phyloP scores from a whole-genome alignment of 768 basidiomycete genomes.

The Panellus pusillus region DNA sequence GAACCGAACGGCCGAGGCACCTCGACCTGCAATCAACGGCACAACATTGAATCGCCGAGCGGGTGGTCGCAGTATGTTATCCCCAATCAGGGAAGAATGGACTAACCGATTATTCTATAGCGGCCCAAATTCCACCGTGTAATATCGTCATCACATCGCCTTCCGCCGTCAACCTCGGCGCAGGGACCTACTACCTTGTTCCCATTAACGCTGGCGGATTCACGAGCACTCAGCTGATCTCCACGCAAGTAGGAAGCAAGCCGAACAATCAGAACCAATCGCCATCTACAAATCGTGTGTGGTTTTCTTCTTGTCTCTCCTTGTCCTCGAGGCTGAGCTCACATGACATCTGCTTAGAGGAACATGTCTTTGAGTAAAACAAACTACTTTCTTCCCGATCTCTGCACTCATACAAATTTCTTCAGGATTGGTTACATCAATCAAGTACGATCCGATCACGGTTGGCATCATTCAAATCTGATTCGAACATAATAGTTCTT shows the following conservation, averaged over 20 bases:
- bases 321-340: background rate
- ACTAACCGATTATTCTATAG: background rate
- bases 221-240: background rate
- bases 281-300: slow-evolving; percentile 1
- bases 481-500: background rate
- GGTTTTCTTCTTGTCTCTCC: too few relatives aligned
- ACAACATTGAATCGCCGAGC: background rate
- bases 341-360: background rate
- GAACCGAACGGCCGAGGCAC: too few relatives aligned
- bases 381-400: background rate
- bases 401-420: background rate
- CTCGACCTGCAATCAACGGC: background rate
- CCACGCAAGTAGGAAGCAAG: background rate
- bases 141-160: background rate
- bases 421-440: slow-evolving; percentile 8
- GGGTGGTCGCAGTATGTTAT: background rate
- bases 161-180: background rate
- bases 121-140: background rate
- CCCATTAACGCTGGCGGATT: background rate
- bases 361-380: slow-evolving; percentile 9
- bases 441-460: background rate
- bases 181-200: background rate
- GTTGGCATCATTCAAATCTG: background rate
- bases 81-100: too few relatives aligned
- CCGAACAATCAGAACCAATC: background rate